These are phyloP conservation scores for Allium fistulosum DNA, from an alignment of 106 monocot species.

Conservation along the genomic window DNA sequence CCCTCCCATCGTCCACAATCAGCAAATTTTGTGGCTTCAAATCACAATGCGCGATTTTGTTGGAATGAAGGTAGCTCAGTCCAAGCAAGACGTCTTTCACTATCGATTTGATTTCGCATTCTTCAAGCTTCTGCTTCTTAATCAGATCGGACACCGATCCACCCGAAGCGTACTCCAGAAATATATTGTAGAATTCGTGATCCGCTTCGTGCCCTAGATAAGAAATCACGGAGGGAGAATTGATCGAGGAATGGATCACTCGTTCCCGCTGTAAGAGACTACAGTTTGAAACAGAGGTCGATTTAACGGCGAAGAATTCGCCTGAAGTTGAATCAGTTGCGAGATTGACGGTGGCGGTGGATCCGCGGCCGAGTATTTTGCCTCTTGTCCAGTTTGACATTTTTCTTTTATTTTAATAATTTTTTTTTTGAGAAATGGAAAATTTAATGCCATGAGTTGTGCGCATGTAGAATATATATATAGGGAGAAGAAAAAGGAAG, in stretches of 20 bases:
- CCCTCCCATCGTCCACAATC: constrained; percentile 27
- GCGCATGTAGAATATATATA: neutral
- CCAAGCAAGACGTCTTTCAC: constrained; percentile 33
- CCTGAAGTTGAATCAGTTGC: neutral
- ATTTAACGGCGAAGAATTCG: constrained; percentile 38
- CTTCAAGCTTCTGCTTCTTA: constrained; percentile 17
- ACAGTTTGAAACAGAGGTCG: constrained; percentile 18
- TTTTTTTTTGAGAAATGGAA: neutral
- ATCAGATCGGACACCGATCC: constrained; percentile 54
- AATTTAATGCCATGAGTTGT: neutral
- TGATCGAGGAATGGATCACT: constrained; percentile 22
- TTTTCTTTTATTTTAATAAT: neutral
- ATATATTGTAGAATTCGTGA: constrained; percentile 30
- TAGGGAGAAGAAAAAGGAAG: neutral
- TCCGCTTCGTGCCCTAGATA: constrained; percentile 37
- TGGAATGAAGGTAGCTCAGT: constrained; percentile 39
- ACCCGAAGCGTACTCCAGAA: constrained; percentile 60
- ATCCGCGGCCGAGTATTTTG: constrained; percentile 29
- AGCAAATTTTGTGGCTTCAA: constrained; percentile 60
- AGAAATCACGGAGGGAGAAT: constrained; percentile 16
- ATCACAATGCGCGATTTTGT: constrained; percentile 62
- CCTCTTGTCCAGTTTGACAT: constrained; percentile 21
- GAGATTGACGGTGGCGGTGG: constrained; percentile 17
- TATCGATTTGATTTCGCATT: constrained; percentile 12
- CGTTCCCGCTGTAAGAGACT: constrained; percentile 16